Base-by-base conservation (phyloP, 495 filamentous ascomycete species). In the Aspergillus olivimuriae region DNA sequence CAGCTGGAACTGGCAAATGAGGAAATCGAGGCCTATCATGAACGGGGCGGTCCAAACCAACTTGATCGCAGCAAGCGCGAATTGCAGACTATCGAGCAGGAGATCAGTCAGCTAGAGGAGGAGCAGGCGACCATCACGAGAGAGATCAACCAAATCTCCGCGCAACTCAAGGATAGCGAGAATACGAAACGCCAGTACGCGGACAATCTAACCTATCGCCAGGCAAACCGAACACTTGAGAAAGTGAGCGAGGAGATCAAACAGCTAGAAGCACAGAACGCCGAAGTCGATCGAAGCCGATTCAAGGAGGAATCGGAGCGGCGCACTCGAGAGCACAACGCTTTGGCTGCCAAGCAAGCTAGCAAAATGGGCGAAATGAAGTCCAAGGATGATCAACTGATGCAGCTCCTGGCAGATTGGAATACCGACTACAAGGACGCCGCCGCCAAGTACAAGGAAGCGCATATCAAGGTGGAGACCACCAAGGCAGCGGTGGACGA, bases 401-500 rank as follows among this genome's bases (percentile, higher is more conserved):
- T 57, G 43, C 73, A 82, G 31, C 70, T 90, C 10, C 53, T 84
- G 12, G 64, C 72, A 4, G 88, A 96, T 46, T 99, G 83, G 77
- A 76, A 89, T 15, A 81, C 80, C 2, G 86, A 95, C 35, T 95
- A 94, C 68, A 82, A 89, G 53, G 78, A 87, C 57, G 88, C 91
- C 14, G 79, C 80, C n/a, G 55, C 69, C 22, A 84, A 87, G 49
- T 97, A 87, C 66, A 87, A 87, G 52, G 87, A 95, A 63, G 73
- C 83, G 0, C 84, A 95, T 56, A 87, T 96, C 70, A 85, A 85
- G 48, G 87, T 95, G 2, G 87, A 94, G 61, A 90, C 88, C 0
- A 95, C 89, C 21, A 94, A 91, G 60, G 89, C 88, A 0, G 91
- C 87, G 9, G 84, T 92, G 28, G 89, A 92, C 44, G 92, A 99